These are phyloP conservation scores for Lipomyces sp. DNA, from an alignment of 805 yeast genomes.

Conservation along the genomic window DNA sequence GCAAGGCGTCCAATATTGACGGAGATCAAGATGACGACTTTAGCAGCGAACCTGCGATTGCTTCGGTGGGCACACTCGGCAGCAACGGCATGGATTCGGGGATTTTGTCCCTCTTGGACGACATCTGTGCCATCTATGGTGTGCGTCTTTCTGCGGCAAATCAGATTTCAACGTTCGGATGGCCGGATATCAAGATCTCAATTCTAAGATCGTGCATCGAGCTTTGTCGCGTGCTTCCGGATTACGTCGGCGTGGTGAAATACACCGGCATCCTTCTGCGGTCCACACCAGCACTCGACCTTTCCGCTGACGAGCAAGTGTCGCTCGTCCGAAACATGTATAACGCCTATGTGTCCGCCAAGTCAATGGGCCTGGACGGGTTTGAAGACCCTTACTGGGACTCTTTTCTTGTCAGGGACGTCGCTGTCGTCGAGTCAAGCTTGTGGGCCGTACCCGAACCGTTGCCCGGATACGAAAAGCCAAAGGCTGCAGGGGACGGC, in stretches of 20 bases:
- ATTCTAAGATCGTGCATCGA: conserved; percentile 51
- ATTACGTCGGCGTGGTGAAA: conserved; percentile 42
- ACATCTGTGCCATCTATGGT: conserved; percentile 54
- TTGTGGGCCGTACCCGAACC: conserved; percentile 23
- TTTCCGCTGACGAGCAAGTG: conserved; percentile 23
- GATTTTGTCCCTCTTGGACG: conserved; percentile 47
- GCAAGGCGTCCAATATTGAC: background rate
- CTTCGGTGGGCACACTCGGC: background rate
- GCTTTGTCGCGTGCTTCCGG: conserved; percentile 52
- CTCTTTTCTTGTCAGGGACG: conserved; percentile 56
- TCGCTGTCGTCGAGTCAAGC: conserved; percentile 38
- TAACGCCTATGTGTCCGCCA: conserved; percentile 13
- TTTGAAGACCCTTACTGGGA: conserved; percentile 62
- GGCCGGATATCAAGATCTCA: conserved; percentile 58
- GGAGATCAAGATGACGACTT: background rate
- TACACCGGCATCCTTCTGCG: conserved; percentile 22
- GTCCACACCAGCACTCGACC: conserved; percentile 10
- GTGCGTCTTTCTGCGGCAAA: conserved; percentile 34
- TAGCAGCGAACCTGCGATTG: background rate
- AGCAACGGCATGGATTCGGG: conserved; percentile 31
- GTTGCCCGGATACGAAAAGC: background rate
- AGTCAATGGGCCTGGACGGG: conserved; percentile 20
- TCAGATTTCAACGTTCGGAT: conserved; percentile 39
- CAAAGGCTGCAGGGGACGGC: conserved; percentile 29
- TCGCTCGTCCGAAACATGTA: conserved; percentile 13